phyloP scores from a whole-genome alignment of 2,329 filamentous ascomycete genomes.

The Helotiales sp. region DNA sequence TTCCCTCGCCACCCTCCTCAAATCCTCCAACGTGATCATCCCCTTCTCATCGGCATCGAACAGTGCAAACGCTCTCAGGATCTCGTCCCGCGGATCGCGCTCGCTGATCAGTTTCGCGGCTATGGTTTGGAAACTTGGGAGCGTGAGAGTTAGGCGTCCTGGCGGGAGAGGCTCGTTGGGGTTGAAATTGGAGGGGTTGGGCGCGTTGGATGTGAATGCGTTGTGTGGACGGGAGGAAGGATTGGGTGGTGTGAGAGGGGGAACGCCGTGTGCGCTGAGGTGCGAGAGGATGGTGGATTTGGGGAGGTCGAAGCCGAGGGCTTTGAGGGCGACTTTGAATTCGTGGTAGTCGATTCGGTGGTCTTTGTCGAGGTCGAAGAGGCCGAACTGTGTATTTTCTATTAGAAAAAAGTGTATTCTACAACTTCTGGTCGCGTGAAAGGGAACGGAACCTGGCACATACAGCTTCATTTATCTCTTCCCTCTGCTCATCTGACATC shows the following conservation, averaged over 20 bases:
- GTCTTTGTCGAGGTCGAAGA: conserved; percentile 98
- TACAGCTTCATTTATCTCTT: conserved; percentile 94
- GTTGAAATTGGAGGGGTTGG: conserved; percentile 36
- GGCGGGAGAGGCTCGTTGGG: conserved; percentile 58
- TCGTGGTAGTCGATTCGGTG: conserved; percentile 96
- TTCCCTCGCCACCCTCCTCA: conserved; percentile 86
- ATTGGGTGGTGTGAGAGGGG: conserved; percentile 53
- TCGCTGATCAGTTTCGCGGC: conserved; percentile 81
- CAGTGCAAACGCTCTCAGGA: conserved; percentile 85
- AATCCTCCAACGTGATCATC: conserved; percentile 84
- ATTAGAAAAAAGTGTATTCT: too few relatives aligned
- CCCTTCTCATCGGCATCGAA: conserved; percentile 95
- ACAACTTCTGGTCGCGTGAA: too few relatives aligned
- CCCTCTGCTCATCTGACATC: conserved; percentile 85
- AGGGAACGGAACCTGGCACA: too few relatives aligned
- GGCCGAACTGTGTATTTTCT: conserved; percentile 68
- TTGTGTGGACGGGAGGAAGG: conserved; percentile 35
- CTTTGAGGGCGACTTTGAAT: conserved; percentile 94
- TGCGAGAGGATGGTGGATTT: conserved; percentile 84
- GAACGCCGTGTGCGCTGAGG: conserved; percentile 79
- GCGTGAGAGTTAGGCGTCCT: conserved; percentile 66
- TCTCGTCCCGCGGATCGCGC: conserved; percentile 89
- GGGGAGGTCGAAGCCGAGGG: conserved; percentile 88
- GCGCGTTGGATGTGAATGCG: not conserved
- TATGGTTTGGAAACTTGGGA: conserved; percentile 74